Conservation (phyloP, 352 stramenopile species). For the Thalassiosira exigua region DNA sequence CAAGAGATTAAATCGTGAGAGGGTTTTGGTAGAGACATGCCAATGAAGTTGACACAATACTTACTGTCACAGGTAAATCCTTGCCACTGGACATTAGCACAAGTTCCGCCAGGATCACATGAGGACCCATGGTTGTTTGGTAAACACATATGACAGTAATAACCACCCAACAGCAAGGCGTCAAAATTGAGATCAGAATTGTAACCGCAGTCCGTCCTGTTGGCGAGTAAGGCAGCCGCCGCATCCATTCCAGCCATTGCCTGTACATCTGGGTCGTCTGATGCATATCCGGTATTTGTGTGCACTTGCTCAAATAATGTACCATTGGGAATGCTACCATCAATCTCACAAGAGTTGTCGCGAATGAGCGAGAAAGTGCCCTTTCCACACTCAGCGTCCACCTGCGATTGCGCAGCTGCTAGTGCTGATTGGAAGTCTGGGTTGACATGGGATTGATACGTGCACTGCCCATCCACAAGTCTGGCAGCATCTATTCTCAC, state of each 20-base stretch:
- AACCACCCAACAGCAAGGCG: slow-evolving; percentile 59
- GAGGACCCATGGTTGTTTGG: slow-evolving; percentile 36
- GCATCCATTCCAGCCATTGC: slow-evolving; percentile 60
- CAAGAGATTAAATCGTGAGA: too few relatives aligned
- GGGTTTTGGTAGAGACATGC: too few relatives aligned
- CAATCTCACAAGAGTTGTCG: slow-evolving; percentile 44
- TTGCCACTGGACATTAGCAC: slow-evolving; percentile 50
- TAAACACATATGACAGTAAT: slow-evolving; percentile 61
- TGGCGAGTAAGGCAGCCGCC: slow-evolving; percentile 43
- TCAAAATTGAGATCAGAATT: slow-evolving; percentile 64
- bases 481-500: slow-evolving; percentile 19
- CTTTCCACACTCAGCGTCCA: slow-evolving; percentile 2
- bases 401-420: slow-evolving; percentile 4
- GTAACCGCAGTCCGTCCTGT: slow-evolving; percentile 59
- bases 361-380: slow-evolving; percentile 16
- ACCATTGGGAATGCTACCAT: slow-evolving; percentile 38
- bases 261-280: slow-evolving; percentile 54
- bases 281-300: slow-evolving; percentile 52
- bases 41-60: slow-evolving; percentile 25
- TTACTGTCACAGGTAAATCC: slow-evolving; percentile 52
- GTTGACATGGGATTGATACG: slow-evolving; percentile 19
- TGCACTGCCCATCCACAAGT: slow-evolving; percentile 16
- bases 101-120: slow-evolving; percentile 37
- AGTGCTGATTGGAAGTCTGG: slow-evolving; percentile 16
- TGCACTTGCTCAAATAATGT: slow-evolving; percentile 67